Conservation (phyloP, 1,139 yeast species). For the Saccharomycopsis crataegensis region DNA sequence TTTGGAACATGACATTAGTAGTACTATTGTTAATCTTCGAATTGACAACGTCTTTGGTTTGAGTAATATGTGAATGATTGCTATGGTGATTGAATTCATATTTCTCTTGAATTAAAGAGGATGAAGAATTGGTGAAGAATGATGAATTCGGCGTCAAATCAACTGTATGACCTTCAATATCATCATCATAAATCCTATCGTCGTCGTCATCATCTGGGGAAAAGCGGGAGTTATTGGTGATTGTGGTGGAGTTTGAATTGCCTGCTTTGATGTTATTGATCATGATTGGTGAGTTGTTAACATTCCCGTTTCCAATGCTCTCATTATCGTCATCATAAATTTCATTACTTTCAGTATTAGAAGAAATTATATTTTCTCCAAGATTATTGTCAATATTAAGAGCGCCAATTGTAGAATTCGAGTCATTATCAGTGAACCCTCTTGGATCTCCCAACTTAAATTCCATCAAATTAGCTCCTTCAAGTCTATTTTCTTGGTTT, state of each 20-base stretch:
- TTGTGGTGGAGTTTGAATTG: not conserved
- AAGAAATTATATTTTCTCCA: not conserved
- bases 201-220: constrained; percentile 8
- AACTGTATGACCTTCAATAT: not conserved
- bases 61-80: not conserved
- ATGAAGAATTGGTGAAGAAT: constrained; percentile 10
- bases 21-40: not conserved
- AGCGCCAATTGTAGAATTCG: not conserved
- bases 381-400: not conserved
- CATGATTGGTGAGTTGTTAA: not conserved
- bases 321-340: not conserved
- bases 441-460: not conserved
- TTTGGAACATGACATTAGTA: not conserved
- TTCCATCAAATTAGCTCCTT: not conserved
- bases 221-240: not conserved
- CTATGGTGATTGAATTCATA: not conserved
- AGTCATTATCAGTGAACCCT: not conserved
- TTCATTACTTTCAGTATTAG: not conserved
- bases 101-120: constrained; percentile 9
- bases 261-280: not conserved
- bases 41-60: not conserved
- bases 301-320: not conserved
- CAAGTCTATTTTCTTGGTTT: not conserved
- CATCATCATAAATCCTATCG: not conserved
- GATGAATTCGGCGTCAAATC: constrained; percentile 11